Base-by-base conservation (phyloP, 805 yeast genomes). In the Sungouiozyma ichnusensis region DNA sequence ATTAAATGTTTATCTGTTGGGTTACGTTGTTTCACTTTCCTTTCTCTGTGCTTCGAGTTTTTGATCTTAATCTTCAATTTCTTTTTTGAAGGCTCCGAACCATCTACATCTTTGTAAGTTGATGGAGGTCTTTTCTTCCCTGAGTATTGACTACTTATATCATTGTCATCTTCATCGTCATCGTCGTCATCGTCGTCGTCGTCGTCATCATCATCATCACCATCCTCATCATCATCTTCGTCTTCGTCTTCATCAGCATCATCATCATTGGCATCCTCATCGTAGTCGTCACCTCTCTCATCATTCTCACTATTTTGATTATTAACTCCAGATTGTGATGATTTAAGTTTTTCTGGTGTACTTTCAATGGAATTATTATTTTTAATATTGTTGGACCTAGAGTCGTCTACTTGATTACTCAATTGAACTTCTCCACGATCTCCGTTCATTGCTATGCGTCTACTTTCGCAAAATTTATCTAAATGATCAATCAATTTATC, bases 1-100 rank as follows among this genome's bases (percentile, higher is more conserved):
- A 87, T 58, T n/a, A 53, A 38, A 38, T 57, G 63, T 87, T 3
- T 95, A 88, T 19, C 88, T 81, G 63, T 84, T 74, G 44, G 79
- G 70, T 62, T 82, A 79, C 38, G 77, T 63, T 35, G 71, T 62
- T 27, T 75, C 39, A 52, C 74, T 67, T 60, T 69, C 57, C 59
- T 55, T 54, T 48, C 64, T 59, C 57, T 57, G 56, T 45, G 63
- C 50, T 49, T 64, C 54, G 43, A 59, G 44, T 39, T 42, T 8
- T 6, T 24, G 6, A 24, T 24, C 29, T 24, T 24, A 7, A 24
- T 11, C 41, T 41, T 5, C 49, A 37, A 8, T 19, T 33, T 11
- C 20, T 34, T 16, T 20, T 32, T 27, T 49, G 29, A 24, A 24
- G 29, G 29, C n/a, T 39, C 42, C 9, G 16, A 18, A 13, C 29